A percentile compares a stretch with the other conserved stretches of the same genome.
Evolutionary conservation across 441 rosid species (phyloP).

Genomic region (Adansonia rubrostipa): DNA sequence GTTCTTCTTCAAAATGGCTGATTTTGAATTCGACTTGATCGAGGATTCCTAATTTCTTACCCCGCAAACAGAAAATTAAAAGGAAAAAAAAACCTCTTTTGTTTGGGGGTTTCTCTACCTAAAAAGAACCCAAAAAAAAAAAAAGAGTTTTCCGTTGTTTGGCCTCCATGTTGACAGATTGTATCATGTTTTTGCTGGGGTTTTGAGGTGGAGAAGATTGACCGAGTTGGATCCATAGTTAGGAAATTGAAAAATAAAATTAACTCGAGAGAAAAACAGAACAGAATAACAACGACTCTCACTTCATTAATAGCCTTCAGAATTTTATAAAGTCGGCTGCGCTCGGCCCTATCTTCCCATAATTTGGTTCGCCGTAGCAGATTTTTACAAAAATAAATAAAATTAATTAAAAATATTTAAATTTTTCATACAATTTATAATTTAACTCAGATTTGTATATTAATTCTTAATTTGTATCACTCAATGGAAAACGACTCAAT

Average conservation of each 20-base stretch:
- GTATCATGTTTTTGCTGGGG: constrained; percentile 30
- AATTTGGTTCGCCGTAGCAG: too few relatives aligned
- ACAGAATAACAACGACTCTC: constrained; percentile 32
- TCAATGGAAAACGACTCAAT: too few relatives aligned
- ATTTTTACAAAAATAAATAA: too few relatives aligned
- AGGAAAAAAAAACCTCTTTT: not conserved
- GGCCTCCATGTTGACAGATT: constrained; percentile 1
- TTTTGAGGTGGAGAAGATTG: constrained; percentile 13
- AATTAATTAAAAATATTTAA: too few relatives aligned
- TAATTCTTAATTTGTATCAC: too few relatives aligned
- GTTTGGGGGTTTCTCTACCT: not conserved
- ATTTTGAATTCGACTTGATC: not conserved
- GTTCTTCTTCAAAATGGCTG: not conserved
- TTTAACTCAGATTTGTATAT: too few relatives aligned
- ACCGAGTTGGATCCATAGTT: not conserved
- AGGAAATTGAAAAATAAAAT: too few relatives aligned
- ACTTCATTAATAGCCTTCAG: not conserved
- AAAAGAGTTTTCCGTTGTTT: not conserved
- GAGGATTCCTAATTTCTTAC: constrained; percentile 10
- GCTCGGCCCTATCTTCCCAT: too few relatives aligned
- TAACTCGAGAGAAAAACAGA: too few relatives aligned
- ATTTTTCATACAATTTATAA: too few relatives aligned
- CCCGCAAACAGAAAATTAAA: not conserved
- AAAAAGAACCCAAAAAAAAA: not conserved
- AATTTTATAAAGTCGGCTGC: not conserved